Evolutionary conservation across 1,284 basidiomycete genomes (phyloP).

Genomic region (Puccinia coronata): DNA sequence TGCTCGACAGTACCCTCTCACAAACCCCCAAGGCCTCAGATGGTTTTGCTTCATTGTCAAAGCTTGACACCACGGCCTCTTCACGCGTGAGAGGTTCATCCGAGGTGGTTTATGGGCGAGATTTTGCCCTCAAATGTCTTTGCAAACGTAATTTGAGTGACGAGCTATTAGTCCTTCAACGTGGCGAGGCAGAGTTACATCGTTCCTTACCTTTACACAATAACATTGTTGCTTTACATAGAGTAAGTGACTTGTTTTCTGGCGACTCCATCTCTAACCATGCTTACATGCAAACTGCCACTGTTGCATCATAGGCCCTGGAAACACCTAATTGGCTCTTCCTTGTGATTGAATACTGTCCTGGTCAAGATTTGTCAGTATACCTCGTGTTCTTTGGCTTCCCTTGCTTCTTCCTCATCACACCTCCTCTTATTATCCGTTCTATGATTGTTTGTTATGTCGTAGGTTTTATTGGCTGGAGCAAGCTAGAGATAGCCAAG

Average conservation of each 20-base stretch:
- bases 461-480: slow-evolving; percentile 91
- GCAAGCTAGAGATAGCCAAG: slow-evolving; percentile 58
- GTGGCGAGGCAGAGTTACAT: slow-evolving; percentile 78
- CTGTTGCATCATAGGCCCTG: slow-evolving; percentile 68
- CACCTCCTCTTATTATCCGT: neutral
- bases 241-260: slow-evolving; percentile 52
- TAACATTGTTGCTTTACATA: slow-evolving; percentile 90
- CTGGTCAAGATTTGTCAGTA: slow-evolving; percentile 72
- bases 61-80: slow-evolving; percentile 56
- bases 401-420: neutral
- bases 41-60: slow-evolving; percentile 59
- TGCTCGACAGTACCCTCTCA: slow-evolving; percentile 51
- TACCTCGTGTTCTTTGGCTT: neutral
- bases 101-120: slow-evolving; percentile 68
- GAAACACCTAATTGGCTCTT: slow-evolving; percentile 78
- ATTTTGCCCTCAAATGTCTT: slow-evolving; percentile 94
- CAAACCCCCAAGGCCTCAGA: slow-evolving; percentile 41
- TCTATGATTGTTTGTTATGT: slow-evolving; percentile 49
- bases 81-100: slow-evolving; percentile 37
- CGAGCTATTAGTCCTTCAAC: slow-evolving; percentile 67
- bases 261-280: neutral
- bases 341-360: slow-evolving; percentile 85
- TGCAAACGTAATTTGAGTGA: slow-evolving; percentile 87
- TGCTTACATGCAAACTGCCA: too few species aligned
- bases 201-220: slow-evolving; percentile 86